Evolutionary conservation across 1,284 basidiomycete genomes (phyloP).

Genomic region (Cutaneotrichosporon cyanovorans): DNA sequence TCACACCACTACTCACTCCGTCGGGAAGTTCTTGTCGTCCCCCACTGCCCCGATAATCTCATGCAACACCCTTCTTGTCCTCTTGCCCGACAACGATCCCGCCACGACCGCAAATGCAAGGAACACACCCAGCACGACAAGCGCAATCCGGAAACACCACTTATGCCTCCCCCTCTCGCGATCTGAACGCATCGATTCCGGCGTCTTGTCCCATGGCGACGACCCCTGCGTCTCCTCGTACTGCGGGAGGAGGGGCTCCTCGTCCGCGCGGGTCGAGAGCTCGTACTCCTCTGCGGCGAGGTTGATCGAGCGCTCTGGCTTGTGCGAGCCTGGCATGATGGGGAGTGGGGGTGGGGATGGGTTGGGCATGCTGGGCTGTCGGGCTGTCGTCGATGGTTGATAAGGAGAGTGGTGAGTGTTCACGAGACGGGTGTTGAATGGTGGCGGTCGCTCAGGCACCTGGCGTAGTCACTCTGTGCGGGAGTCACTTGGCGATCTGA

Average conservation of each 20-base stretch:
- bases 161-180: no score
- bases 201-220: not conserved
- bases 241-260: constrained; percentile 38
- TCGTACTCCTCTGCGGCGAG: constrained; percentile 26
- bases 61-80: constrained; percentile 29
- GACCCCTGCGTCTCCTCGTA: constrained; percentile 10
- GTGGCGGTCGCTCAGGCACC: no score
- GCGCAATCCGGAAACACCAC: no score
- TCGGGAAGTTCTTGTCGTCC: constrained; percentile 36
- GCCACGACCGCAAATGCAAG: constrained; percentile 26
- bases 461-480: no score
- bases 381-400: no score
- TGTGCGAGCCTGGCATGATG: constrained; percentile 12
- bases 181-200: not conserved
- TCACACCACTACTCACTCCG: constrained; percentile 28
- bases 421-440: no score
- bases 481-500: no score
- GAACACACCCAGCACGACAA: constrained; percentile 10
- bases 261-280: constrained; percentile 20
- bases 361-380: no score
- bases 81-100: constrained; percentile 23
- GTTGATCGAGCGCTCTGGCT: constrained; percentile 9
- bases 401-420: no score
- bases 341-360: not conserved
- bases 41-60: constrained; percentile 13